Conservation (phyloP, 2,329 filamentous ascomycete genomes). For the Rhynchosporium secalis region DNA sequence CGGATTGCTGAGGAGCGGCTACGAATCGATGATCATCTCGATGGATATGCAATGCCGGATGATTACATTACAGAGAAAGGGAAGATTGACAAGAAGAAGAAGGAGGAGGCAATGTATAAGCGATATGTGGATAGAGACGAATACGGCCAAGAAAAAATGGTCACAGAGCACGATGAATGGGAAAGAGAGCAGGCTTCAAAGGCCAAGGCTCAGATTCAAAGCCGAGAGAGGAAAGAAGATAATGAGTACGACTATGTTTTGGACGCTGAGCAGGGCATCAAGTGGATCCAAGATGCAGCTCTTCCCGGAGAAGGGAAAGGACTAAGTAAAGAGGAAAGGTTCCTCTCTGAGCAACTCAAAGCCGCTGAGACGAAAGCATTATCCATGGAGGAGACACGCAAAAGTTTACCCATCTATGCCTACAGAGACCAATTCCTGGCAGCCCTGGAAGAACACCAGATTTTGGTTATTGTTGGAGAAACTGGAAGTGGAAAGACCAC, state of each 20-base stretch:
- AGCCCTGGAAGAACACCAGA: conserved; percentile 83
- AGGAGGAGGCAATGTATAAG: conserved; percentile 87
- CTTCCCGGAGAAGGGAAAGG: conserved; percentile 70
- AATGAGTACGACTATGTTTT: conserved; percentile 91
- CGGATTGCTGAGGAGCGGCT: conserved; percentile 81
- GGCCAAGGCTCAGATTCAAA: conserved; percentile 81
- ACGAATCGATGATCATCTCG: conserved; percentile 84
- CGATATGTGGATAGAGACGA: conserved; percentile 87
- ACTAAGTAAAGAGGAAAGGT: conserved; percentile 75
- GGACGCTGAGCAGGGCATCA: conserved; percentile 84
- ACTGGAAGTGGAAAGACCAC: conserved; percentile 96
- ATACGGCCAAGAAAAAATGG: conserved; percentile 81
- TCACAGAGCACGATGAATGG: conserved; percentile 96
- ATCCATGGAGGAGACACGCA: conserved; percentile 87
- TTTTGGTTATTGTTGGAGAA: conserved; percentile 90
- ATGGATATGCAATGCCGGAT: conserved; percentile 91
- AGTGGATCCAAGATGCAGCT: conserved; percentile 75
- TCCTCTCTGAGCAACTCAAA: conserved; percentile 78
- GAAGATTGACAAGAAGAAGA: conserved; percentile 82
- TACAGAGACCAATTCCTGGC: conserved; percentile 83
- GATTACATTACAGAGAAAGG: conserved; percentile 95
- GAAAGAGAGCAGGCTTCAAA: conserved; percentile 86
- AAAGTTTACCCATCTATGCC: conserved; percentile 84
- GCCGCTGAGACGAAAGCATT: conserved; percentile 85
- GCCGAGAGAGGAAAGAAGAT: conserved; percentile 72